Conservation (phyloP, 2,329 filamentous ascomycete genomes). For the Trichoderma atroviride region DNA sequence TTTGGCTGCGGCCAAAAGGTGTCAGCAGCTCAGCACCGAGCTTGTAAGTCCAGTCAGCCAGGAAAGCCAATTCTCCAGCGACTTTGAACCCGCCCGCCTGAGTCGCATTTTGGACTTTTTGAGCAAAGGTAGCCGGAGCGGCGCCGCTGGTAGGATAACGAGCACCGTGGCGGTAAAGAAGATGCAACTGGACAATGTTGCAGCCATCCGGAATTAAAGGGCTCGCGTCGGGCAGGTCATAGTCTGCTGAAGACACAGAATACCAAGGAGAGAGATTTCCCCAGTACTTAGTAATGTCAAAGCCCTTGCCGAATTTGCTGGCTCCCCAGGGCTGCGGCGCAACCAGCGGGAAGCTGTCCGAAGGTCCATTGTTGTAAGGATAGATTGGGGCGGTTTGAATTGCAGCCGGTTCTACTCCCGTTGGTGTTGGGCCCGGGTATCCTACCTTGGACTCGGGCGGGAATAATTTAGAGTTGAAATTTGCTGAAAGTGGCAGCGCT, state of each 20-base stretch:
- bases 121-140: slow-evolving; percentile 12
- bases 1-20: slow-evolving; percentile 16
- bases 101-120: slow-evolving; percentile 8
- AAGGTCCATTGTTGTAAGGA: not conserved
- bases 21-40: slow-evolving; percentile 15
- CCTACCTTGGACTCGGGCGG: slow-evolving; percentile 6
- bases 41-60: slow-evolving; percentile 1
- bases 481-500: not conserved
- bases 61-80: not conserved
- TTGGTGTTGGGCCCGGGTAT: not conserved
- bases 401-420: not conserved
- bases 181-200: slow-evolving; percentile 9
- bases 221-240: not conserved
- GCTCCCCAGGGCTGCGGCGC: not conserved
- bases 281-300: slow-evolving; percentile 2
- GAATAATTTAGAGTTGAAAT: not conserved
- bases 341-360: not conserved
- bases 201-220: not conserved
- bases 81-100: not conserved
- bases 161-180: slow-evolving; percentile 4
- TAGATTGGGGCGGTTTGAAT: not conserved
- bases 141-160: slow-evolving; percentile 18
- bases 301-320: not conserved
- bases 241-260: not conserved
- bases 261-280: slow-evolving; percentile 5